Base-by-base conservation (phyloP, 306 rosid genomes). In the Aeschynomene evenia region DNA sequence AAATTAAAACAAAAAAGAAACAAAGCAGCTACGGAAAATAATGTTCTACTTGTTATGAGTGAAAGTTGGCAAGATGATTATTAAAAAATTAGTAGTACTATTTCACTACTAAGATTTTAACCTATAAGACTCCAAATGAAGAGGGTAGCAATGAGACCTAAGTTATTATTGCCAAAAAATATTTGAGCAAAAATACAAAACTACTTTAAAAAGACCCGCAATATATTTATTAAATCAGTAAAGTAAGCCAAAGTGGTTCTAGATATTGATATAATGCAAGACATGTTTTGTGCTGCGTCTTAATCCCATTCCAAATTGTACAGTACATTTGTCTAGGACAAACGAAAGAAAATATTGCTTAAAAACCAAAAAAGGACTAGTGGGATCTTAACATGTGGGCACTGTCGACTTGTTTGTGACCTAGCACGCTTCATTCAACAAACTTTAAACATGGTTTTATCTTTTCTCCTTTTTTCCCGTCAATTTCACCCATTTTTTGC, bases 371-470 rank as follows among this genome's bases (percentile, higher is more conserved):
- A n/a, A n/a, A n/a, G n/a, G 7, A 14, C 53, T n/a, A 59, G 60
- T 46, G 68, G 68, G 26, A 71, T 71, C 57, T 71, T 59, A 46
- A 49, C 39, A 5, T 46, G 20, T 45, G 52, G 37, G 19, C 61
- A 71, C 21, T 48, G 37, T 19, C 75, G 49, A 51, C 26, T 60
- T 46, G 28, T 31, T 31, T 45, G 20, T 28, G 4, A 57, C 11
- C 8, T n/a, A 29, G 8, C 6, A 14, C 76, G 33, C 39, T 48
- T 59, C 8, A 48, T 60, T 58, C 23, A 46, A 21, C 49, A 70
- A 55, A 65, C 42, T 42, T 56, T 34, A 2, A 54, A 37, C 13
- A 15, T 42, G 23, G 24, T 10, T 5, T 28, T 12, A 1, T 8
- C 10, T 16, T 9, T 26, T 54, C 19, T 10, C 13, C 10, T 23